phyloP scores from a whole-genome alignment of 345 rosid species.

The Rubroshorea leprosula region DNA sequence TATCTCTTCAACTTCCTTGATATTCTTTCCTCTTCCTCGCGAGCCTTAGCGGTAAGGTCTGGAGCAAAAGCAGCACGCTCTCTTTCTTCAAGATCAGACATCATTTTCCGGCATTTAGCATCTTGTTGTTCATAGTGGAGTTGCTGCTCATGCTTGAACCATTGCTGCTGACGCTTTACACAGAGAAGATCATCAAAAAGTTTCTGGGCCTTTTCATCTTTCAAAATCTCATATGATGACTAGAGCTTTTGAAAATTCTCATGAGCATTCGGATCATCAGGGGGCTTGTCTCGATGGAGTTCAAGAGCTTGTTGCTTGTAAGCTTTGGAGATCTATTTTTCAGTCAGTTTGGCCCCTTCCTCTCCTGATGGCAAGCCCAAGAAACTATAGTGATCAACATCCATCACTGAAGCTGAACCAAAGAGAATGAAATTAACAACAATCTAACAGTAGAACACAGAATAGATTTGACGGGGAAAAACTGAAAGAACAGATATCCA shows the following conservation, averaged over 20 bases:
- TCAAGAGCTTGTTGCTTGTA: constrained; percentile 68
- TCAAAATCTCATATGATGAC: constrained; percentile 69
- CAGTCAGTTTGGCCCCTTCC: constrained; percentile 66
- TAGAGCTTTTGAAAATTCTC: constrained; percentile 69
- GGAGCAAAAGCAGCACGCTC: constrained; percentile 65
- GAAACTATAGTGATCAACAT: constrained; percentile 72
- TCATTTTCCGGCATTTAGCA: constrained; percentile 68
- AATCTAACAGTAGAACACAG: background rate
- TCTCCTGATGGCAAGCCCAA: constrained; percentile 82
- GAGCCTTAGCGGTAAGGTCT: constrained; percentile 36
- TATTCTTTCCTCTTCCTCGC: constrained; percentile 62
- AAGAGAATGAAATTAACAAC: too few species aligned
- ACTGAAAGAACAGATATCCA: too few species aligned
- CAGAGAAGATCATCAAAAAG: constrained; percentile 76
- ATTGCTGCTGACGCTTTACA: constrained; percentile 58
- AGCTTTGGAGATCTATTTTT: constrained; percentile 72
- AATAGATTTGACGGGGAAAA: background rate
- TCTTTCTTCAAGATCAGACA: constrained; percentile 76
- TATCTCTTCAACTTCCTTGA: constrained; percentile 65
- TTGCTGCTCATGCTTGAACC: constrained; percentile 49
- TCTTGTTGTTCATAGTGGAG: constrained; percentile 49
- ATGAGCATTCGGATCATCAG: constrained; percentile 76
- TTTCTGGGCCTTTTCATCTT: constrained; percentile 74
- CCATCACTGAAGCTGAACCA: constrained; percentile 4
- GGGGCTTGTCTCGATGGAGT: constrained; percentile 86